A percentile compares a stretch with the other conserved stretches of the same genome.
Evolutionary conservation across 495 filamentous ascomycete genomes (phyloP).

Genomic region (Penicillium longicatenatum): DNA sequence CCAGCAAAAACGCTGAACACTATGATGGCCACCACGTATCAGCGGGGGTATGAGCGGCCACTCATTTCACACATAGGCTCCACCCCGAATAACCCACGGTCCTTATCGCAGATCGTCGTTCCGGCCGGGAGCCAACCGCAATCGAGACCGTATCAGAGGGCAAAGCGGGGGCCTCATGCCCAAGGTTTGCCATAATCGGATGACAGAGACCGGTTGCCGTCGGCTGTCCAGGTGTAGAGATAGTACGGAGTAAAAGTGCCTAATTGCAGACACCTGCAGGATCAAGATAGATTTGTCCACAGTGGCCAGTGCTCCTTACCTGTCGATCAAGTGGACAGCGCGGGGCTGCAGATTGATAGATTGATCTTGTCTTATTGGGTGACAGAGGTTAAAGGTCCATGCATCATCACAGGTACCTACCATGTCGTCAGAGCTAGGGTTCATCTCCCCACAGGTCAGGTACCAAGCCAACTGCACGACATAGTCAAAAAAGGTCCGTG

Average conservation of each 20-base stretch:
- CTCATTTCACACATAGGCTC: neutral
- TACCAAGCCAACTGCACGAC: constrained; percentile 13
- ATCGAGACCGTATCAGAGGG: neutral
- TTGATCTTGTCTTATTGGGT: constrained; percentile 8
- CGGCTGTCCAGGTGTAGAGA: neutral
- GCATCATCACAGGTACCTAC: neutral
- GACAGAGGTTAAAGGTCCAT: neutral
- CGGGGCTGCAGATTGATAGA: constrained; percentile 14
- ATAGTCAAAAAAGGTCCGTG: constrained; percentile 16
- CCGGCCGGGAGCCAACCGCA: neutral
- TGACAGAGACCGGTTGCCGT: constrained; percentile 2
- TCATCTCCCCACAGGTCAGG: constrained; percentile 13
- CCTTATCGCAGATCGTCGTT: constrained; percentile 4
- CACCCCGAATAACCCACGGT: neutral
- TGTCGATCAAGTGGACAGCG: constrained; percentile 17
- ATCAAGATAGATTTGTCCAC: neutral
- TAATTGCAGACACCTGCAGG: neutral
- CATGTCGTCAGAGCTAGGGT: neutral
- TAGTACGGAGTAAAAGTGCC: neutral
- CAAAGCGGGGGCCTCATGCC: neutral
- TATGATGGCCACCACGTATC: neutral
- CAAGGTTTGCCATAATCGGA: neutral
- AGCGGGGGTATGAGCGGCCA: neutral
- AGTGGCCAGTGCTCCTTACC: neutral
- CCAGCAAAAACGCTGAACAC: neutral